These are phyloP conservation scores for Ophiosphaerella herpotricha DNA, from an alignment of 2,329 filamentous ascomycete species.

Conservation along the genomic window DNA sequence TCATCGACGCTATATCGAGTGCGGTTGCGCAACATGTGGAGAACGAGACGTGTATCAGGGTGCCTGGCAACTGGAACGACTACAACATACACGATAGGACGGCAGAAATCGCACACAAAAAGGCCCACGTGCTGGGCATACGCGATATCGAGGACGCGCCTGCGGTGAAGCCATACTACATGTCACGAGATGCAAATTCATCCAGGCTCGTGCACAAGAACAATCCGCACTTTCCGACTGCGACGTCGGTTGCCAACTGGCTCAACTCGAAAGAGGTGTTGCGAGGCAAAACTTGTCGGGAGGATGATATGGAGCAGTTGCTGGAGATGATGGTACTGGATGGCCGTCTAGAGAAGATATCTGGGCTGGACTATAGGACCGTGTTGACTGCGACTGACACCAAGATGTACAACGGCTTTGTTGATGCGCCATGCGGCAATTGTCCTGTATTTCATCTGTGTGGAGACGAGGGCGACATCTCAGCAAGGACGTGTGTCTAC, in stretches of 20 bases:
- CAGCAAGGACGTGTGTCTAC: slow-evolving; percentile 87
- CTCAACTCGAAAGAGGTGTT: slow-evolving; percentile 73
- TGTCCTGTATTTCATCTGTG: slow-evolving; percentile 95
- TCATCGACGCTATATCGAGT: slow-evolving; percentile 77
- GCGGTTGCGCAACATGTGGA: slow-evolving; percentile 77
- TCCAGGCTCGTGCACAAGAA: slow-evolving; percentile 58
- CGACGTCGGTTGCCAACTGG: slow-evolving; percentile 74
- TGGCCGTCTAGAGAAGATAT: slow-evolving; percentile 72
- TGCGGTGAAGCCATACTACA: slow-evolving; percentile 29
- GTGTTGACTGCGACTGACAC: slow-evolving; percentile 47
- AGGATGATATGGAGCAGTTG: slow-evolving; percentile 81
- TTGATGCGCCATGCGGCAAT: slow-evolving; percentile 85
- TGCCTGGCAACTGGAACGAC: slow-evolving; percentile 49
- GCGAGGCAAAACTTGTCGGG: slow-evolving; percentile 65
- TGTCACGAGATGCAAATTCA: slow-evolving; percentile 25
- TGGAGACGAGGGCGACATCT: slow-evolving; percentile 87
- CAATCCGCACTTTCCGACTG: slow-evolving; percentile 79
- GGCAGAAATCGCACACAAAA: slow-evolving; percentile 42
- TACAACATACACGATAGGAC: slow-evolving; percentile 43
- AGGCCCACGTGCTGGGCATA: slow-evolving; percentile 38
- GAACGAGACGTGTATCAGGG: slow-evolving; percentile 70
- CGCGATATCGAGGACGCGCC: slow-evolving; percentile 42
- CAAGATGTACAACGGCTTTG: slow-evolving; percentile 73
- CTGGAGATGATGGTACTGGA: slow-evolving; percentile 90
- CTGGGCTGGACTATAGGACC: slow-evolving; percentile 56